Percentiles rank a stretch among this genome's conserved stretches.
Conservation (phyloP, 2,329 filamentous ascomycete species). For the Colletotrichum truncatum region DNA sequence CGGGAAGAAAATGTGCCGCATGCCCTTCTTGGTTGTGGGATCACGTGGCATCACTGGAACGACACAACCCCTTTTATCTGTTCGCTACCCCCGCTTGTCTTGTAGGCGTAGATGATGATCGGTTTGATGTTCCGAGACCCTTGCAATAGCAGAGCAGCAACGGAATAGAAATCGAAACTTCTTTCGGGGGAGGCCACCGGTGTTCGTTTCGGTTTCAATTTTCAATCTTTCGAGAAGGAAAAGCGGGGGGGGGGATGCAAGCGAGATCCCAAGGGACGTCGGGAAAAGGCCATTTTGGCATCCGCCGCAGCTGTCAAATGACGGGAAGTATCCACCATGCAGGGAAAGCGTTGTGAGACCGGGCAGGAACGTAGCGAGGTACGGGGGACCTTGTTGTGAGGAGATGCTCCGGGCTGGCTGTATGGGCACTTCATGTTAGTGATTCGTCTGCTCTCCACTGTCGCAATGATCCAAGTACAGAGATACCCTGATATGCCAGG, state of each 20-base stretch:
- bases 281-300: slow-evolving; percentile 29
- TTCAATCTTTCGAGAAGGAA: slow-evolving; percentile 22
- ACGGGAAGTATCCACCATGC: slow-evolving; percentile 27
- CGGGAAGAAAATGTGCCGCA: not conserved
- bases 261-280: slow-evolving; percentile 12
- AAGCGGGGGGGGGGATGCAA: slow-evolving; percentile 8
- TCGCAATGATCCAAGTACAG: not conserved
- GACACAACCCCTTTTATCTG: not conserved
- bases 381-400: not conserved
- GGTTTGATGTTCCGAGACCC: slow-evolving; percentile 10
- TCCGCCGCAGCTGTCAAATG: slow-evolving; percentile 29
- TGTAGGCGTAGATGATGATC: slow-evolving; percentile 12
- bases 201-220: slow-evolving; percentile 17
- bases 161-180: slow-evolving; percentile 18
- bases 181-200: slow-evolving; percentile 17
- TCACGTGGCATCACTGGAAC: not conserved
- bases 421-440: not conserved
- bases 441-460: not conserved
- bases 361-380: not conserved
- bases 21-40: not conserved
- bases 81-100: not conserved
- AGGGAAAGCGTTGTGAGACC: slow-evolving; percentile 5
- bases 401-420: not conserved
- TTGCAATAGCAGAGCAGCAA: slow-evolving; percentile 4
- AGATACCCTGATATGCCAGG: not conserved